Evolutionary conservation across 2,329 filamentous ascomycete species (phyloP).

Genomic region (Monilinia vaccinii-corymbosi): DNA sequence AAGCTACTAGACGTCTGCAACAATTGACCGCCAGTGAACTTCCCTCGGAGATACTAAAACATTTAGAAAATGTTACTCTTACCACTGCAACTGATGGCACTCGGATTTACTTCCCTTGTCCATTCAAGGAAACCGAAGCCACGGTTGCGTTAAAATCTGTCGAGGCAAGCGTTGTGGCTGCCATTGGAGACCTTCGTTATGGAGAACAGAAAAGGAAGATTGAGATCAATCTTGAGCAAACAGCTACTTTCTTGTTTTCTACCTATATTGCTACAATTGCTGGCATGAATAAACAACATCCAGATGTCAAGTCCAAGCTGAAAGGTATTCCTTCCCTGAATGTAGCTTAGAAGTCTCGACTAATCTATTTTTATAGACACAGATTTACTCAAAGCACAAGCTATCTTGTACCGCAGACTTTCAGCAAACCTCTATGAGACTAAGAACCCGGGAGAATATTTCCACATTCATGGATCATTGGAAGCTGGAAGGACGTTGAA

Average conservation of each 20-base stretch:
- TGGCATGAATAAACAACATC: slow-evolving; percentile 40
- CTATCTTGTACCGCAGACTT: slow-evolving; percentile 60
- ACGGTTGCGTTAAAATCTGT: slow-evolving; percentile 37
- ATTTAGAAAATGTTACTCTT: slow-evolving; percentile 21
- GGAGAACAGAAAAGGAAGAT: slow-evolving; percentile 36
- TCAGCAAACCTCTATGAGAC: slow-evolving; percentile 66
- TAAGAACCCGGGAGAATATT: slow-evolving; percentile 56
- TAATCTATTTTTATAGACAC: slow-evolving; percentile 44
- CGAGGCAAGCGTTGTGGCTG: slow-evolving; percentile 43
- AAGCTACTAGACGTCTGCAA: slow-evolving; percentile 18
- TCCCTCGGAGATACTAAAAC: slow-evolving; percentile 16
- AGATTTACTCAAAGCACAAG: slow-evolving; percentile 62
- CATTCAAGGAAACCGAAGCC: slow-evolving; percentile 39
- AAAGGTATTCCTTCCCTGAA: slow-evolving; percentile 28
- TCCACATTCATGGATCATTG: slow-evolving; percentile 67
- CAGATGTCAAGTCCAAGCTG: slow-evolving; percentile 38
- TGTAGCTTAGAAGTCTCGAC: neutral
- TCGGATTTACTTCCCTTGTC: slow-evolving; percentile 37
- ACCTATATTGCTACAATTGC: slow-evolving; percentile 48
- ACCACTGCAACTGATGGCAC: slow-evolving; percentile 22
- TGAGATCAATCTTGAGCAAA: slow-evolving; percentile 43
- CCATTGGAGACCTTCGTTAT: slow-evolving; percentile 46
- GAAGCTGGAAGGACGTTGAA: slow-evolving; percentile 60
- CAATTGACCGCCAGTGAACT: slow-evolving; percentile 17
- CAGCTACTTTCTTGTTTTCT: slow-evolving; percentile 48